These are phyloP conservation scores for Chlorencoelia australis DNA, from an alignment of 2,329 filamentous ascomycete genomes.

Conservation along the genomic window DNA sequence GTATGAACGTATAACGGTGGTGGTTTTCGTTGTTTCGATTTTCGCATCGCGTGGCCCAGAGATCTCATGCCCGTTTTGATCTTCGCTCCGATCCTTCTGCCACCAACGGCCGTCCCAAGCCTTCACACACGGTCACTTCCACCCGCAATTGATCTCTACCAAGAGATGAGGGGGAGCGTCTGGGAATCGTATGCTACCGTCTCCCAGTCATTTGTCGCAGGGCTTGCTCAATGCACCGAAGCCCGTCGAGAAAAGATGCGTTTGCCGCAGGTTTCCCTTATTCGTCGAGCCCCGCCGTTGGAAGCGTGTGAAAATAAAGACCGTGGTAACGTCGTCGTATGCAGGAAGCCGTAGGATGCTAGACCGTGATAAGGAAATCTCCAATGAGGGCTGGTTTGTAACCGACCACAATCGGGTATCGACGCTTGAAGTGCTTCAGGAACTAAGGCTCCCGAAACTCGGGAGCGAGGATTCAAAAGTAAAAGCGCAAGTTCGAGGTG, in stretches of 20 bases:
- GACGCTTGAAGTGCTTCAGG: slow-evolving; percentile 22
- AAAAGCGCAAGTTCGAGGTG: slow-evolving; percentile 13
- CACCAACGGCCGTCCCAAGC: background rate
- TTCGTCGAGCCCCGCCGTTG: slow-evolving; percentile 10
- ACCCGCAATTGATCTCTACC: slow-evolving; percentile 2
- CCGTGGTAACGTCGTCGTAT: slow-evolving; percentile 20
- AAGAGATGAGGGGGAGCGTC: slow-evolving; percentile 9
- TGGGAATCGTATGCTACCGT: slow-evolving; percentile 15
- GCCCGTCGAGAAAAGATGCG: slow-evolving; percentile 9
- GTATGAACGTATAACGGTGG: slow-evolving; percentile 22
- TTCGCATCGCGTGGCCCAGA: slow-evolving; percentile 28
- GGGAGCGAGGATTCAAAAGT: slow-evolving; percentile 14
- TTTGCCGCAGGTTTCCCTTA: slow-evolving; percentile 15
- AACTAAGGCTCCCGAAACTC: slow-evolving; percentile 18
- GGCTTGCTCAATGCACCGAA: slow-evolving; percentile 15
- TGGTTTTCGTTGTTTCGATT: slow-evolving; percentile 26
- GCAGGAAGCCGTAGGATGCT: slow-evolving; percentile 21
- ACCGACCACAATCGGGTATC: slow-evolving; percentile 16
- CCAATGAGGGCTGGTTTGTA: slow-evolving; percentile 15
- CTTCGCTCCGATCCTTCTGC: slow-evolving; percentile 6
- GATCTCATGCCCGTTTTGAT: slow-evolving; percentile 40
- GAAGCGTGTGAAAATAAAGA: slow-evolving; percentile 16
- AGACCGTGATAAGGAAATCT: slow-evolving; percentile 14
- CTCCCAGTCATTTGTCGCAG: slow-evolving; percentile 18
- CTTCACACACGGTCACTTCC: background rate